Evolutionary conservation across 2,329 filamentous ascomycete species (phyloP), one percentile per base, ranked within the genome.

Genomic region (Neoscytalidium dimidiatum): DNA sequence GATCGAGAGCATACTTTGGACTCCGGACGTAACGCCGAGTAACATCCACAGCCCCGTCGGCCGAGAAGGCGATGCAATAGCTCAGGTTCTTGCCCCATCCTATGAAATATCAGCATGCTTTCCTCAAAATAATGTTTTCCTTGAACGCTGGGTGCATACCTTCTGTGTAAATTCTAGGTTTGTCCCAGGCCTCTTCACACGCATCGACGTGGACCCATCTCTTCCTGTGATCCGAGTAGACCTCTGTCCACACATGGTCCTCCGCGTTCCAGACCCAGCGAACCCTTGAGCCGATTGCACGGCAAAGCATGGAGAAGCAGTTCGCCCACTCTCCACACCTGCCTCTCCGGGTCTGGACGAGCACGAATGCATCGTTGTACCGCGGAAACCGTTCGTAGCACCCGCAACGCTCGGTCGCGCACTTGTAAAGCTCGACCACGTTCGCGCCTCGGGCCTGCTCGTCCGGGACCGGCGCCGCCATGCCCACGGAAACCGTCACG

Each of bases 191-290:
- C 74, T 94, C 94, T 76, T 98, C 95, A 73, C 94, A 97, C 33
- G 90, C 89, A 77, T 99, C 95, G 43, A 97, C 93, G 70, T 98
- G 94, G 17, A 98, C 85, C 95, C 95, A 99, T 75, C 93, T 88
- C 77, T 90, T 89, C 74, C 94, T 90, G 78, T 97, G 92, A 67
- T 94, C 91, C 2, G 94, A 97, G 80, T 97, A 99, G 11, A 98
- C 90, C 73, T 98, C 95, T 0, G 94, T 97, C 94, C 95, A 99
- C 28, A 97, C 92, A 73, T 97, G 92, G 76, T 98, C 95, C 78
- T 98, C 95, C 28, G 91, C 90, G 71, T 97, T 98, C 95, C 95
- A 99, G 9, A 99, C 91, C 95, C 94, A 99, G 72, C 95, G 88
- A 23, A 97, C 93, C 67, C 94, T 87, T 66, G 91, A 92, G 53